A percentile compares a stretch with the other conserved stretches of the same genome.
phyloP scores from a whole-genome alignment of 768 basidiomycete genomes.

The Symmetrospora coprosmae region DNA sequence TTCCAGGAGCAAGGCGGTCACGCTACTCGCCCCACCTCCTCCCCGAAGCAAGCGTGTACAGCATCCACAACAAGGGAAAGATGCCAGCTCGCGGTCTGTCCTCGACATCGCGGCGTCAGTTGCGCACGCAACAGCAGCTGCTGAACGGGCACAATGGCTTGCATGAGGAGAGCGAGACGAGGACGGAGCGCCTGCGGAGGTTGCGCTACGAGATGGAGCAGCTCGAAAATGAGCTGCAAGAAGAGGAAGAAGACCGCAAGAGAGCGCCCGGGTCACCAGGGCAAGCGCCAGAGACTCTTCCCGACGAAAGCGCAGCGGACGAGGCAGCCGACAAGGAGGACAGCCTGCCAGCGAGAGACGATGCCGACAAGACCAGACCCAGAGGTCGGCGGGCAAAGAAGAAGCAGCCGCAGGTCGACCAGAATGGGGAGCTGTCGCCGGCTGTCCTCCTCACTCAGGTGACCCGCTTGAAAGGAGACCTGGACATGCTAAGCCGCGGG shows the following conservation, averaged over 20 bases:
- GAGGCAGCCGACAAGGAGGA: conserved; percentile 27
- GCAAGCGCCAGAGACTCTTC: background rate
- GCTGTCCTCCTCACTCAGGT: conserved; percentile 29
- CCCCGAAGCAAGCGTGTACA: no score
- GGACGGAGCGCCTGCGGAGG: conserved; percentile 37
- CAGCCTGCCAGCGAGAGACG: background rate
- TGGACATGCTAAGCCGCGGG: no score
- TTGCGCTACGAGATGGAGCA: conserved; percentile 65
- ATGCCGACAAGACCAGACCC: conserved; percentile 19
- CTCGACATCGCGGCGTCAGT: conserved; percentile 34
- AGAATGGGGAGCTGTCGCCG: conserved; percentile 26
- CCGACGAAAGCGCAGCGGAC: conserved; percentile 43
- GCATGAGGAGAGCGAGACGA: conserved; percentile 35
- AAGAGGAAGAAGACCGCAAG: conserved; percentile 58
- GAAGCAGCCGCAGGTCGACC: background rate
- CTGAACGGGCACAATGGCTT: conserved; percentile 27
- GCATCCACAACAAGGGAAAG: no score
- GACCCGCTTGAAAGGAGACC: conserved; percentile 26
- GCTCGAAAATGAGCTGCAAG: conserved; percentile 59
- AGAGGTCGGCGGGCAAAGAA: background rate
- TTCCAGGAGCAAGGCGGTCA: no score
- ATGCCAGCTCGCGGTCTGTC: conserved; percentile 35
- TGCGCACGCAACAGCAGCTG: conserved; percentile 37
- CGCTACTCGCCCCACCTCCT: no score
- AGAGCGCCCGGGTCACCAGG: conserved; percentile 46